Conservation (phyloP, 169 alveolate genomes). For the Toxoplasma gondii region DNA sequence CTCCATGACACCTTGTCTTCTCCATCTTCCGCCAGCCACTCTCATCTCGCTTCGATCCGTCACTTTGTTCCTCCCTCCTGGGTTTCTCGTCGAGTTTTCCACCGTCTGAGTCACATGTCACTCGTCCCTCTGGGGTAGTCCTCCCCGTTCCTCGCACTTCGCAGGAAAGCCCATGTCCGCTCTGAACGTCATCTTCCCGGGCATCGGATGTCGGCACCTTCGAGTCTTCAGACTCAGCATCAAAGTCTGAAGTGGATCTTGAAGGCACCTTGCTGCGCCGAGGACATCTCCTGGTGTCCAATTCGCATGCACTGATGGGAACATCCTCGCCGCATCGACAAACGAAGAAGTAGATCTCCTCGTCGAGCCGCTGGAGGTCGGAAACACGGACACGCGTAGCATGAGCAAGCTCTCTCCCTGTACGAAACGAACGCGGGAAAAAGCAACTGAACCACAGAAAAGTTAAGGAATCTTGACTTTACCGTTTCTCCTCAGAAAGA, state of each 20-base stretch:
- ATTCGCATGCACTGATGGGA: not conserved
- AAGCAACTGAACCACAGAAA: not conserved
- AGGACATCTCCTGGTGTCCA: not conserved
- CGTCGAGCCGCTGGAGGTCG: conserved; percentile 10
- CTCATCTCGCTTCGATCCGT: no score
- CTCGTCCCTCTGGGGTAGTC: no score
- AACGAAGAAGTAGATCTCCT: not conserved
- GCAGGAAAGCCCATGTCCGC: no score
- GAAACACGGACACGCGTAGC: not conserved
- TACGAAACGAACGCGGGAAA: not conserved
- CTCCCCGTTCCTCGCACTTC: no score
- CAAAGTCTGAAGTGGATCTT: not conserved
- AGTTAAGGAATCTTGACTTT: not conserved
- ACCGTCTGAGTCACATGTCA: no score
- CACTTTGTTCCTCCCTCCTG: no score
- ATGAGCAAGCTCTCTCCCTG: conserved; percentile 18
- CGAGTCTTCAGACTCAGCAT: not conserved
- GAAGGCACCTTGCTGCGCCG: not conserved
- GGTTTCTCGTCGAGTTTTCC: no score
- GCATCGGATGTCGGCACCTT: no score
- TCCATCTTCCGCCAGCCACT: no score
- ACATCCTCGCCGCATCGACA: conserved; percentile 60
- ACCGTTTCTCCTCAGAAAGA: no score
- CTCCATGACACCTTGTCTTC: not conserved
- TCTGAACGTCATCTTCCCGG: no score